These are phyloP conservation scores for Trichophyton rubrum DNA, from an alignment of 2,329 filamentous ascomycete species.

Conservation along the genomic window DNA sequence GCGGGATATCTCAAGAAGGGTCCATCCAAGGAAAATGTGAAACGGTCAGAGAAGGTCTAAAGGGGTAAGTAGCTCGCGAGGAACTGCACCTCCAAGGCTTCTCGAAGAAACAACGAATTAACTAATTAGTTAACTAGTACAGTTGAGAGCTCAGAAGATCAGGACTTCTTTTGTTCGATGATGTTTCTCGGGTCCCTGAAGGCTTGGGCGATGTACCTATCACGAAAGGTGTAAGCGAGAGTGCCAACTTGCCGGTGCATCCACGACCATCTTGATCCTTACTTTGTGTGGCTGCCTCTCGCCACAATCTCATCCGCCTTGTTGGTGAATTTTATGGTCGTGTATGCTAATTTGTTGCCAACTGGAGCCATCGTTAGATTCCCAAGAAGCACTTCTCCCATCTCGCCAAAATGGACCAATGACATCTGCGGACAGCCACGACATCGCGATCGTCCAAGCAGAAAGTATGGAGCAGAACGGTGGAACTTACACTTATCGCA, in stretches of 20 bases:
- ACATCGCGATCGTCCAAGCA: neutral
- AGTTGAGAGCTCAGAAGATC: neutral
- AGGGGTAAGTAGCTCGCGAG: neutral
- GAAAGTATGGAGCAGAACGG: neutral
- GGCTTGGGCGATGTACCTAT: slow-evolving; percentile 45
- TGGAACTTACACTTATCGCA: slow-evolving; percentile 50
- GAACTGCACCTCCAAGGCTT: neutral
- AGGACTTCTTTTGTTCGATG: slow-evolving; percentile 14
- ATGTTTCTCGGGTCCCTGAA: slow-evolving; percentile 54
- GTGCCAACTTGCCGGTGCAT: neutral
- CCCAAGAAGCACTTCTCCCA: neutral
- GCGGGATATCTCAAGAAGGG: neutral
- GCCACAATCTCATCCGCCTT: slow-evolving; percentile 48
- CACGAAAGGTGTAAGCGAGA: neutral
- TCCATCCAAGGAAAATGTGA: neutral
- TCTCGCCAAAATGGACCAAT: neutral
- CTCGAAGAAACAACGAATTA: too few species aligned
- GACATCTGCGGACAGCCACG: neutral
- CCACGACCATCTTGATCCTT: slow-evolving; percentile 12
- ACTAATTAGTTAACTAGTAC: too few species aligned
- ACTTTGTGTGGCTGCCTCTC: slow-evolving; percentile 56
- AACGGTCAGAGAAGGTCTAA: neutral
- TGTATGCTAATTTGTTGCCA: slow-evolving; percentile 54
- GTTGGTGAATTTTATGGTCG: slow-evolving; percentile 50
- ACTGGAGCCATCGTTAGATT: slow-evolving; percentile 28